Evolutionary conservation across 2,329 filamentous ascomycete genomes (phyloP), one percentile per base, ranked within the genome.

Genomic region (Zymoseptoria tritici): DNA sequence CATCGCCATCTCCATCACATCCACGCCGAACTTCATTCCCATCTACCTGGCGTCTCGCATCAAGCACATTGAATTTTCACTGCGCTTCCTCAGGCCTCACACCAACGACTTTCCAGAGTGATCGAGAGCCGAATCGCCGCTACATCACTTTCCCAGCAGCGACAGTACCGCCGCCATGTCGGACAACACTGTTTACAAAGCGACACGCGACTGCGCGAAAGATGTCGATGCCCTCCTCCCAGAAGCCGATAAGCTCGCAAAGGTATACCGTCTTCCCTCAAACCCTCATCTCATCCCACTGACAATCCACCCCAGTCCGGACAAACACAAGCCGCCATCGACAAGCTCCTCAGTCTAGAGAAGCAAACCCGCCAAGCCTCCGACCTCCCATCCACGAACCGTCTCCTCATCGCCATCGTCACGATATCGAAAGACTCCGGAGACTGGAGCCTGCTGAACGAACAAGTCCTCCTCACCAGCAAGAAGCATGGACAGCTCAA

Each of bases 401-500:
- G 92, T 74, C 80, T 96, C 65, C 81, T 99, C 68, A 81, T 96
- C 72, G 81, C 87, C 64, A 94, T 99, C 75, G 90, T 96, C 74
- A 96, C 90, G 73, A 85, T 97, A 80, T 93, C 91, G 80, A 97
- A 97, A 78, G 83, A 96, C 76, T 86, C 89, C 20, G 88, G 88
- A 67, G 91, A 99, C 76, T 99, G 94, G 94, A 87, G 85, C 75
- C 80, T 97, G 71, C 84, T 99, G 78, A 97, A 96, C 75, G 94
- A 99, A 79, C 94, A 99, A 79, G 90, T 96, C 64, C 83, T 96
- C 70, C 83, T 97, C 65, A 83, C 99, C 60, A 97, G 94, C 66
- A 99, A 99, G 86, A 99, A 99, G 81, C 94, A 99, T 89, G 90
- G 92, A 70, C 94, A 99, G 81, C 91, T 99, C 73, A 99, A 99